A percentile compares a stretch with the other conserved stretches of the same genome.
These are phyloP conservation scores for Cercospora beticola DNA, from an alignment of 2,329 filamentous ascomycete species.

Conservation along the genomic window DNA sequence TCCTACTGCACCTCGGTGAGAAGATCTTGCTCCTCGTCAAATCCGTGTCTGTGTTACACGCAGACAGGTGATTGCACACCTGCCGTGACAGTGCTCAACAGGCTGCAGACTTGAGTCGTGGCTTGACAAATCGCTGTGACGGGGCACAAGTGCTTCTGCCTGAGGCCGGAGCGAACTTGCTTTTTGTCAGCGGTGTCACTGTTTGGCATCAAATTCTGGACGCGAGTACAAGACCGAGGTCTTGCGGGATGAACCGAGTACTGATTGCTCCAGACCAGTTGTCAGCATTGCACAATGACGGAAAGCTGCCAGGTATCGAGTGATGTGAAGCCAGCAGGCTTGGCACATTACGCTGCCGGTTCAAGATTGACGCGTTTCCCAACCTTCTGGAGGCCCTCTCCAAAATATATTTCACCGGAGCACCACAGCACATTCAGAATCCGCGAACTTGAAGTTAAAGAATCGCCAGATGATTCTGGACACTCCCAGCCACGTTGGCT, in stretches of 20 bases:
- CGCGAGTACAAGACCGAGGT: background rate
- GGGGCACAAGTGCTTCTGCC: background rate
- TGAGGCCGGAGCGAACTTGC: background rate
- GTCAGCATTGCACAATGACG: background rate
- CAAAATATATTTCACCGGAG: background rate
- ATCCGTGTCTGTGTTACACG: background rate
- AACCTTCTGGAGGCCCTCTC: background rate
- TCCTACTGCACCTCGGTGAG: background rate
- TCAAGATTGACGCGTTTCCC: background rate
- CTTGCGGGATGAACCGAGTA: background rate
- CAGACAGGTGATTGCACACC: background rate
- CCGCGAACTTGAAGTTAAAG: background rate
- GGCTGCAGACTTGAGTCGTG: background rate
- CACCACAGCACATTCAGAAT: background rate
- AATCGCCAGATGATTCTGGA: background rate
- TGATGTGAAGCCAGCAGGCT: background rate
- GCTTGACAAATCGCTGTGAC: background rate
- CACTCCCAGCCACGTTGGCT: background rate
- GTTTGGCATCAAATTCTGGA: background rate
- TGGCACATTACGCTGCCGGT: background rate
- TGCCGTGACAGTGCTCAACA: background rate
- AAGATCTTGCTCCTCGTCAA: background rate
- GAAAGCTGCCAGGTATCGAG: background rate
- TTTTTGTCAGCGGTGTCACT: background rate
- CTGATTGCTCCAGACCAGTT: background rate